Base-by-base conservation (phyloP, 108 stramenopile species). In the Skeletonema potamos region DNA sequence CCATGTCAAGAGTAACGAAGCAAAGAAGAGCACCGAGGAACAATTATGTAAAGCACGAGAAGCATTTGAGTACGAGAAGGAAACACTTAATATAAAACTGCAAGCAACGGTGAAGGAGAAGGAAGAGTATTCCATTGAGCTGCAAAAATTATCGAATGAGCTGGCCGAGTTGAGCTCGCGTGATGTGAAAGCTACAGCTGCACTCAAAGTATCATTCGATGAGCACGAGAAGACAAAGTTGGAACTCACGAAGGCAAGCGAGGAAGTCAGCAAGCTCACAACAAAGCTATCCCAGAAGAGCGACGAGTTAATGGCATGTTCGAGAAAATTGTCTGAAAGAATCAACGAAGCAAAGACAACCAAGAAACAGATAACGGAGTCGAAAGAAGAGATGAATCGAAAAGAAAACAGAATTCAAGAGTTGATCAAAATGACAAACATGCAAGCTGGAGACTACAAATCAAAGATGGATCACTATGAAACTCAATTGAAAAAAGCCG, bases 41-140 rank as follows among this genome's bases (percentile, higher is more conserved):
- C 48, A 51, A 22, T 6, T 41, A 15, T 15, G 15, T 15, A 41
- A 41, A 41, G 39, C 15, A 15, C 15, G 39, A 41, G 39, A 41
- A 41, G 39, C n/a, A 41, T 41, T 24, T 51, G 22, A 4, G 8
- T 51, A 51, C 22, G 48, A 51, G 48, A 51, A 51, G 48, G 48
- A 51, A 51, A 51, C 48, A 51, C 15, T 51, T 6, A n/a, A 51
- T 6, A 51, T 51, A 51, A 24, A 18, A 51, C 4, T 51, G 48
- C 48, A 20, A 24, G 48, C 58, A 8, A 27, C 60, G 22, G 73
- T 61, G 9, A 48, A 60, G 7, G 64, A 59, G 32, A 74, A 66
- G 46, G 30, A 36, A 33, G 65, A 60, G 6, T 22, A 36, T 41
- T 30, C 1, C 6, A 39, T 11, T 10, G 48, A 55, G 54, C 39